phyloP scores from a whole-genome alignment of 73 alveolate genomes.

The Paramecium bursaria region DNA sequence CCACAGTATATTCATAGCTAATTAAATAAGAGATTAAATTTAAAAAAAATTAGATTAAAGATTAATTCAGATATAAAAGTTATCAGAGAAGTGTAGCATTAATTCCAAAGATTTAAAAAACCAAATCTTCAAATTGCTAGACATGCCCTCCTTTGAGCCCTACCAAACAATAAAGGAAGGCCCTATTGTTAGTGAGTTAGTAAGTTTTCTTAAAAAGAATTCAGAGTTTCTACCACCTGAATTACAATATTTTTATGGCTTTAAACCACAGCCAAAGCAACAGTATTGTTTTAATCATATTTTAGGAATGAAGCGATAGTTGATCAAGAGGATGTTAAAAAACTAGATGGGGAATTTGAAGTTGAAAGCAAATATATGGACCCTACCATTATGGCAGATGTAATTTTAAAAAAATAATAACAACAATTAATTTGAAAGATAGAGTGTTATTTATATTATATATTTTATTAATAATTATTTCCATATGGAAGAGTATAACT shows the following conservation, averaged over 20 bases:
- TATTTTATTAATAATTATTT: no score
- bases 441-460: no score
- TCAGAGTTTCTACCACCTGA: slow-evolving; percentile 45
- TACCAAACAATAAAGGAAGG: slow-evolving; percentile 2
- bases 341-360: slow-evolving; percentile 36
- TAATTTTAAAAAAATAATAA: no score
- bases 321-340: slow-evolving; percentile 50
- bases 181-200: slow-evolving; percentile 1
- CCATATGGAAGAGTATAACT: no score
- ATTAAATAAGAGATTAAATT: slow-evolving; percentile 55
- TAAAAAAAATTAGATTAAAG: slow-evolving; percentile 15
- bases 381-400: no score
- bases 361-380: no score
- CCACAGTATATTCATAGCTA: neutral
- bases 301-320: slow-evolving; percentile 31
- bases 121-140: slow-evolving; percentile 4
- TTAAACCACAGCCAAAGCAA: slow-evolving; percentile 27
- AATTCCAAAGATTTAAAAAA: slow-evolving; percentile 1
- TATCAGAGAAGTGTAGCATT: neutral
- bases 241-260: slow-evolving; percentile 4
- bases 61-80: neutral
- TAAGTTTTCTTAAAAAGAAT: slow-evolving; percentile 22
- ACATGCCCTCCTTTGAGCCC: slow-evolving; percentile 50
- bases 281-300: neutral
- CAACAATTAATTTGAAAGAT: no score